These are phyloP conservation scores for Fonsecaea nubica DNA, from an alignment of 2,329 filamentous ascomycete genomes.

Conservation along the genomic window DNA sequence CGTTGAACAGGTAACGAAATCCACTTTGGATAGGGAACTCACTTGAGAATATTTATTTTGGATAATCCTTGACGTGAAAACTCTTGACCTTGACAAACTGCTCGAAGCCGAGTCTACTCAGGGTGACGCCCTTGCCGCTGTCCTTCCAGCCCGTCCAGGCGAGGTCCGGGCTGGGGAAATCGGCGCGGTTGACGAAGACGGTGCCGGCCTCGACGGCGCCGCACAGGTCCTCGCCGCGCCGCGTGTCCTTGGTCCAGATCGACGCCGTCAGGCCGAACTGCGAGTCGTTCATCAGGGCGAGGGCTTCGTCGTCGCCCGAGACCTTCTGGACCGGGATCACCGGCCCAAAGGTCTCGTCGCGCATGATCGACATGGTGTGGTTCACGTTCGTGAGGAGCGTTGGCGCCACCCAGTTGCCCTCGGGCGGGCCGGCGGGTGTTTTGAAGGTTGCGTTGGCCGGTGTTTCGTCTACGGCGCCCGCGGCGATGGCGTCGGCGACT, in stretches of 20 bases:
- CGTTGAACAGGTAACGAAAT: no score
- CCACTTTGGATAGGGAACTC: no score
- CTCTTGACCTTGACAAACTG: constrained; percentile 97
- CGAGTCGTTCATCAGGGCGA: constrained; percentile 90
- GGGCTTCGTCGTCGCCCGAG: constrained; percentile 77
- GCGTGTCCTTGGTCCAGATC: constrained; percentile 91
- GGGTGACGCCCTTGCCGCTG: constrained; percentile 86
- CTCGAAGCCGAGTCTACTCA: constrained; percentile 90
- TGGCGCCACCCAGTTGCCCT: constrained; percentile 87
- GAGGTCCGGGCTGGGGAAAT: constrained; percentile 88
- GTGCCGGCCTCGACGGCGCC: constrained; percentile 89
- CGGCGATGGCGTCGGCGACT: constrained; percentile 78
- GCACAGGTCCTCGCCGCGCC: constrained; percentile 74
- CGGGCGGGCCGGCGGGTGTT: constrained; percentile 67
- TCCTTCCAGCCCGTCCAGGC: constrained; percentile 99
- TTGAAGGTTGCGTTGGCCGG: constrained; percentile 80
- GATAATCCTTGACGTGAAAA: constrained; percentile 85
- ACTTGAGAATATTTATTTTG: constrained; percentile 43
- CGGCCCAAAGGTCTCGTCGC: constrained; percentile 92
- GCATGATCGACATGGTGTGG: constrained; percentile 88
- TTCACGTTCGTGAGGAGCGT: constrained; percentile 79
- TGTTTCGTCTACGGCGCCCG: constrained; percentile 83
- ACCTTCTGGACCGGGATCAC: constrained; percentile 92
- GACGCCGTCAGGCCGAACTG: constrained; percentile 95
- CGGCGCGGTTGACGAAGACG: constrained; percentile 93